Evolutionary conservation across 2,329 filamentous ascomycete species (phyloP), one percentile per base, ranked within the genome.

Genomic region (Tolypocladium sp.): DNA sequence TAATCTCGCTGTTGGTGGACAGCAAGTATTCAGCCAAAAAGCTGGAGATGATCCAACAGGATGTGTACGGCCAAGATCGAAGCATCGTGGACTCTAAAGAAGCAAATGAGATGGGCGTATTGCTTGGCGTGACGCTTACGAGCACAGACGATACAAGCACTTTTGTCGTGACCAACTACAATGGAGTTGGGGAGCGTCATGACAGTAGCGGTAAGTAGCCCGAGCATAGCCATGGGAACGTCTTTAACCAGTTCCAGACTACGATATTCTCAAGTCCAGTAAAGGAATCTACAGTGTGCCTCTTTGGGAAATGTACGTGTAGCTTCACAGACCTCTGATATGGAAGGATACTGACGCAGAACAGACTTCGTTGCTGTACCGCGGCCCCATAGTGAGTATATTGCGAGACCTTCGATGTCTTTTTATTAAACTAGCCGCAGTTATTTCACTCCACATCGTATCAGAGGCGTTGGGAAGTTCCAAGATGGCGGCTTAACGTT

Each of bases 321-420:
- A 17, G 13, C 4, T 41, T 38, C 20, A 33, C 7, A 15, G 12
- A 37, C 41, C 10, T 37, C 30, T 13, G 54, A 17, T 56, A 37
- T 22, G 25, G 27, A 53, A 53, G 38, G 20, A 5, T 40, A 42
- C 53, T 55, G 35, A 51, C 38, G 33, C 41, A 33, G 30, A 41
- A 6, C 46, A 60, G 58, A 25, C 49, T 60, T 15, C 46, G 55
- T 33, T 56, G 58, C 53, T 54, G 37, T 49, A 58, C 54, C 13
- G 59, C 59, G 12, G 59, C 59, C 13, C 59, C 57, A 35, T 61
- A 61, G 59, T 61, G 55, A 59, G 57, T 56, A 40, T 35, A 40
- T 35, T 25, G 53, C n/a, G 22, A 27, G 38, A 44, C 20, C 37
- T 30, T 55, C 6, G 30, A 40, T 25, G 33, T 55, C 20, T 55